Evolutionary conservation across 1,284 basidiomycete species (phyloP), one percentile per base, ranked within the genome.

Genomic region (Ustilago hordei): DNA sequence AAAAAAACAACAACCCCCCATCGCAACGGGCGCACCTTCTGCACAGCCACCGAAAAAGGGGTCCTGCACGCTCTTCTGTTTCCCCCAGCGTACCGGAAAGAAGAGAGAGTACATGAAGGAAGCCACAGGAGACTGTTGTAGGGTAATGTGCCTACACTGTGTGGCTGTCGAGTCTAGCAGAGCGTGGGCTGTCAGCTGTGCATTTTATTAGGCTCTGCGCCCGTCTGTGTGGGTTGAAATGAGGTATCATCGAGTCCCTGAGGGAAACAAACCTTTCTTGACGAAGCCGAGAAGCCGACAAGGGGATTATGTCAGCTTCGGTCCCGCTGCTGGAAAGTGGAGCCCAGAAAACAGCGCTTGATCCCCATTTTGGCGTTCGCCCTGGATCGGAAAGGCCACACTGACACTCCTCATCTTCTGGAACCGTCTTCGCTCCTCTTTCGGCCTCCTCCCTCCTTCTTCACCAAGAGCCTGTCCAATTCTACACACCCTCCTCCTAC

Each of bases 281-380:
- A 19, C 19, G 19, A 19, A 19, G 19, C 19, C 19, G 19, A 19
- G 19, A 19, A 19, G 19, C 19, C 19, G 19, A 19, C 19, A 19
- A 19, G 19, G 19, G 19, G 19, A 19, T 19, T 19, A 19, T 19
- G 19, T 19, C 19, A 19, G 19, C 19, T 19, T 19, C 19, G 19
- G 19, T 48, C n/a, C 23, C 8, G n/a, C 8, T 8, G 6, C 23
- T 11, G 6, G 45, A 23, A 48, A 48, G 45, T 50, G 48, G 48
- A 50, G 48, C 48, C 48, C 28, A 50, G 48, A 50, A 39, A 39
- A 50, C 28, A 13, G 23, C 48, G 48, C 48, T 50, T 50, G 48
- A 50, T 50, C 48, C 48, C 48, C 7, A 31, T 50, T 50, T 32
- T 11, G 48, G 48, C 48, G 48, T 50, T 32, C 5, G 8, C 38